Evolutionary conservation across 1,284 basidiomycete genomes (phyloP), one percentile per base, ranked within the genome.

Genomic region (Ceratobasidium sp.): DNA sequence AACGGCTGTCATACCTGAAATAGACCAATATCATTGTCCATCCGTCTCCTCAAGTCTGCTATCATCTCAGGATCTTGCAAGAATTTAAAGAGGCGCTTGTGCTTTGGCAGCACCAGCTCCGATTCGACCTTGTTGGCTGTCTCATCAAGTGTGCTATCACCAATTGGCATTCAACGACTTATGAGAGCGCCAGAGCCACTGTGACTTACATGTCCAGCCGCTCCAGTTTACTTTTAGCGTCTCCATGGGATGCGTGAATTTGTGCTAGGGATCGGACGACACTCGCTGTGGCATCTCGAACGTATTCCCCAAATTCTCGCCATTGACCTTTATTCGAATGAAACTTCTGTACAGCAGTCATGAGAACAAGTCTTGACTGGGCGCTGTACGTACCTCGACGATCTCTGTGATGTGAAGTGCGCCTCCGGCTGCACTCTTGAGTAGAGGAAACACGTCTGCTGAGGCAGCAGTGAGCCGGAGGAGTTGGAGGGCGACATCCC

Each of bases 261-360:
- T n/a, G 58, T 16, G 58, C 58, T 6, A 59, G 9, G 14, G 31
- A 59, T 2, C 37, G 9, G 19, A 59, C 31, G 8, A 59, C 58
- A 13, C 58, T 37, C 16, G 31, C 31, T 19, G 31, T 39, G 3
- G 31, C 58, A 22, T 39, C 22, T 7, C n/a, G 31, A 19, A 39
- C 16, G 29, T 59, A 61, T 39, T 5, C 58, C 8, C 39, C 34
- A 24, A 61, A 34, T 5, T n/a, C 19, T 19, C n/a, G 13, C 58
- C 58, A 61, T n/a, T 61, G 24, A 16, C 19, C 34, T n/a, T 61
- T 61, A 19, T 61, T 61, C 6, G 58, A 61, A 6, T 34, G 27
- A 39, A 61, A 61, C 13, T 61, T 39, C 58, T 61, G 16, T n/a
- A 9, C 7, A n/a, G 13, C 13, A n/a, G 14, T 19, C 13, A 41